phyloP scores from a whole-genome alignment of 1,284 basidiomycete genomes.

The Lentinus polychrous region DNA sequence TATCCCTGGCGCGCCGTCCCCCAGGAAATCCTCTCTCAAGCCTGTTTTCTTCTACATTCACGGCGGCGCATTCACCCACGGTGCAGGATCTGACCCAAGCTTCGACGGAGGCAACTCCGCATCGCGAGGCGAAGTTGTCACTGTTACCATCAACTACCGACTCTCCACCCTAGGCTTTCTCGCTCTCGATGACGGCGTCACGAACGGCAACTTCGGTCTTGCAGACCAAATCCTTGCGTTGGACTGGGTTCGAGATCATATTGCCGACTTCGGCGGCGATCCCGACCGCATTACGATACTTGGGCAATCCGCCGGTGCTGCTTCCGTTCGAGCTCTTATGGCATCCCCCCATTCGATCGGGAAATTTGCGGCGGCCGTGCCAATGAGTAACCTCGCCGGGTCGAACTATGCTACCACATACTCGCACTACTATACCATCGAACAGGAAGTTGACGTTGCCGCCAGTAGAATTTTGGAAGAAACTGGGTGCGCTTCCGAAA shows the following conservation, averaged over 20 bases:
- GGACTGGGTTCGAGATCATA: slow-evolving; percentile 29
- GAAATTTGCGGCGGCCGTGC: slow-evolving; percentile 38
- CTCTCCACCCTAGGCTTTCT: slow-evolving; percentile 37
- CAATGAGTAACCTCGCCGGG: slow-evolving; percentile 42
- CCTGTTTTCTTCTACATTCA: slow-evolving; percentile 41
- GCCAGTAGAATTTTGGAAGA: slow-evolving; percentile 29
- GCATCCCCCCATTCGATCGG: slow-evolving; percentile 35
- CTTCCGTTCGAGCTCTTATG: slow-evolving; percentile 34
- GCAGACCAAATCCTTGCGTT: slow-evolving; percentile 33
- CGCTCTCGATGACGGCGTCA: slow-evolving; percentile 28
- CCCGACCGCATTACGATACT: slow-evolving; percentile 31
- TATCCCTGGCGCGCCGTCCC: slow-evolving; percentile 19
- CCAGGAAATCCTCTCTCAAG: slow-evolving; percentile 21
- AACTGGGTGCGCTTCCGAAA: slow-evolving; percentile 24
- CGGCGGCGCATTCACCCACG: slow-evolving; percentile 40
- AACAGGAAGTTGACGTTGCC: slow-evolving; percentile 23
- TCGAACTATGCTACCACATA: slow-evolving; percentile 35
- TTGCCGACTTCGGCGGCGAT: slow-evolving; percentile 31
- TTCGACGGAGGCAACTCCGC: slow-evolving; percentile 29
- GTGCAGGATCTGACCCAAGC: slow-evolving; percentile 19
- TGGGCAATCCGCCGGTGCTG: slow-evolving; percentile 35
- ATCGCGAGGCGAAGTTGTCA: slow-evolving; percentile 37
- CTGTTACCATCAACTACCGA: slow-evolving; percentile 43
- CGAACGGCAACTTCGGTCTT: slow-evolving; percentile 36
- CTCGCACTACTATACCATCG: slow-evolving; percentile 32